Conservation (phyloP, 257 asterid species). For the Nicotiana otophora region DNA sequence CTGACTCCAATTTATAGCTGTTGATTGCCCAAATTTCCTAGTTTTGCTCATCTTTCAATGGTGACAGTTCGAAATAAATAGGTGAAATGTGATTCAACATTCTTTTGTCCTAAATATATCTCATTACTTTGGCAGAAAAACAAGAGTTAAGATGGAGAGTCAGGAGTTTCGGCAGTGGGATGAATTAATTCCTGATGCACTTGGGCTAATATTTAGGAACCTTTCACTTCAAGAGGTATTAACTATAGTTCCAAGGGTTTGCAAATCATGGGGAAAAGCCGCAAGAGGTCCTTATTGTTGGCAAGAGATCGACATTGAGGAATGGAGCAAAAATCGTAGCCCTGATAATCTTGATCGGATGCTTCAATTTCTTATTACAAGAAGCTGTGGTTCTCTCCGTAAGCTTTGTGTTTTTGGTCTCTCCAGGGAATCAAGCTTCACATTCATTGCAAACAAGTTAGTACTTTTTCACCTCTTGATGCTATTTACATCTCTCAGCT, state of each 20-base stretch:
- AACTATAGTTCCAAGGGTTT: conserved; percentile 71
- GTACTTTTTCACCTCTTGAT: conserved; percentile 18
- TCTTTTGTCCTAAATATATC: neutral
- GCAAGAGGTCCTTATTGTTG: conserved; percentile 77
- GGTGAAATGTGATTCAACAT: neutral
- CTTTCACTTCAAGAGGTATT: conserved; percentile 60
- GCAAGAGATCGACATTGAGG: conserved; percentile 89
- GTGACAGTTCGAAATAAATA: neutral
- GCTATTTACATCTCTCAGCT: neutral
- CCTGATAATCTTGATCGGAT: conserved; percentile 48
- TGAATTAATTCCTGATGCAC: conserved; percentile 78
- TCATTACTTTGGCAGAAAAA: neutral
- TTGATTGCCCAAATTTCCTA: neutral
- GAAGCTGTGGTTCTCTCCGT: conserved; percentile 67
- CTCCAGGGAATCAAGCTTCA: conserved; percentile 41
- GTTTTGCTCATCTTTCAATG: neutral
- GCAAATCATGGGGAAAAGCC: conserved; percentile 80
- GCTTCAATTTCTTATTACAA: conserved; percentile 52
- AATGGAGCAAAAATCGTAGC: conserved; percentile 57
- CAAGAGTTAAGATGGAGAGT: conserved; percentile 39
- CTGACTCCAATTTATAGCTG: neutral
- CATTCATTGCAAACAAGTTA: conserved; percentile 64
- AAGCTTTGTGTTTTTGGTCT: conserved; percentile 63
- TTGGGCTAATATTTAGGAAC: conserved; percentile 74
- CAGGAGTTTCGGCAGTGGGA: conserved; percentile 52